Percentiles rank a stretch among this genome's conserved stretches.
These are phyloP conservation scores for Urtica urens DNA, from an alignment of 306 rosid species.

Conservation along the genomic window DNA sequence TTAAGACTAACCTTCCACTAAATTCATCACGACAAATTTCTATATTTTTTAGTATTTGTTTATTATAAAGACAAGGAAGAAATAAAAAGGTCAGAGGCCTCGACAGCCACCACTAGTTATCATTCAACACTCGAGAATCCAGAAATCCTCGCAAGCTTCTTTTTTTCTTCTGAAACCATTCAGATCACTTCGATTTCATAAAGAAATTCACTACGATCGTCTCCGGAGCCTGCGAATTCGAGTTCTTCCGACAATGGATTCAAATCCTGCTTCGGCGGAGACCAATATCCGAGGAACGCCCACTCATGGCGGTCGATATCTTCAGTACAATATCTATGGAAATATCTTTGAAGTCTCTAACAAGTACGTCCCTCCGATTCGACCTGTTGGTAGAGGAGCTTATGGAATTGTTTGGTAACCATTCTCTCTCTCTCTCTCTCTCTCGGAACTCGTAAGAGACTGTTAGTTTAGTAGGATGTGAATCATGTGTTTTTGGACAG, in stretches of 20 bases:
- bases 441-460: too few relatives aligned
- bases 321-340: conserved; percentile 80
- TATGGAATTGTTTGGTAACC: conserved; percentile 88
- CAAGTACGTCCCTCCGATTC: conserved; percentile 84
- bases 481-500: too few relatives aligned
- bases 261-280: conserved; percentile 37
- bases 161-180: too few relatives aligned
- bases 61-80: too few relatives aligned
- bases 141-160: background rate
- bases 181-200: background rate
- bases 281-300: conserved; percentile 44
- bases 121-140: too few relatives aligned
- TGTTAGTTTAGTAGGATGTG: too few relatives aligned
- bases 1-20: too few relatives aligned
- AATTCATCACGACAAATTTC: too few relatives aligned
- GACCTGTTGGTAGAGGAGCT: conserved; percentile 97
- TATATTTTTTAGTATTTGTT: too few relatives aligned
- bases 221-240: conserved; percentile 11
- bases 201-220: conserved; percentile 18
- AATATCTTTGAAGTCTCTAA: conserved; percentile 80
- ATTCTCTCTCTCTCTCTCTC: background rate
- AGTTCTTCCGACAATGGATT: conserved; percentile 4
- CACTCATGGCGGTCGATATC: conserved; percentile 68
- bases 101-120: too few relatives aligned
- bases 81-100: too few relatives aligned